Conservation (phyloP, 139 green algal genomes). For the Chlorella sp. region DNA sequence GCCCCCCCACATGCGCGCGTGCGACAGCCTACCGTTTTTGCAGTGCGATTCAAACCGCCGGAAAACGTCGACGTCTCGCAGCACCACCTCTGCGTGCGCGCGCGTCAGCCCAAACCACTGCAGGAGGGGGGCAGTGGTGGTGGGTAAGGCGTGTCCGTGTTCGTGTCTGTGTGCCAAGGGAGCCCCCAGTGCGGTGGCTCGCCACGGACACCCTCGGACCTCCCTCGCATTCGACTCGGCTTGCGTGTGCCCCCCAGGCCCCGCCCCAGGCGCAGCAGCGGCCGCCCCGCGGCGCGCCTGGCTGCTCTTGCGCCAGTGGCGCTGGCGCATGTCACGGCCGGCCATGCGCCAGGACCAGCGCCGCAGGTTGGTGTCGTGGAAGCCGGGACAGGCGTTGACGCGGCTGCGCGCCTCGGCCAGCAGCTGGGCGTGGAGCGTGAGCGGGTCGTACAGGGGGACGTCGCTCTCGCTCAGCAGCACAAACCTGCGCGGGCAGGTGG, state of each 20-base stretch:
- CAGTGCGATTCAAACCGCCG: slow-evolving; percentile 34
- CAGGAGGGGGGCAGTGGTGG: no score
- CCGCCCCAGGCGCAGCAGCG: no score
- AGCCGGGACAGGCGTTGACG: not conserved
- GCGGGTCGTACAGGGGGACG: slow-evolving; percentile 36
- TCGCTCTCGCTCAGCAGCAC: slow-evolving; percentile 33
- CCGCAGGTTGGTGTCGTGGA: not conserved
- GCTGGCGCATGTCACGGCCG: not conserved
- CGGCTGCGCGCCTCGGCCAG: slow-evolving; percentile 18
- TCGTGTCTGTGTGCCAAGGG: no score
- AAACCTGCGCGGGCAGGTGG: slow-evolving; percentile 8
- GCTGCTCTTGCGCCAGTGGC: slow-evolving; percentile 35
- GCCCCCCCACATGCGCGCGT: no score
- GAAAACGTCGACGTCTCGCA: slow-evolving; percentile 33
- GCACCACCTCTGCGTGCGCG: slow-evolving; percentile 25
- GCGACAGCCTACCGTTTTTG: not conserved
- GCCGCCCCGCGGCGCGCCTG: no score
- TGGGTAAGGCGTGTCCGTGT: no score
- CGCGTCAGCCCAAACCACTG: slow-evolving; percentile 38
- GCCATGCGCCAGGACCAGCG: slow-evolving; percentile 24
- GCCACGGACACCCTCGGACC: no score
- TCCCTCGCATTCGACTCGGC: no score
- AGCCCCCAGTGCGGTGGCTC: no score
- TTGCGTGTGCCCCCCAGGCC: no score
- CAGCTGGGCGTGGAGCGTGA: slow-evolving; percentile 30